phyloP scores from a whole-genome alignment of 805 yeast species.

The Metschnikowia colocasiae region DNA sequence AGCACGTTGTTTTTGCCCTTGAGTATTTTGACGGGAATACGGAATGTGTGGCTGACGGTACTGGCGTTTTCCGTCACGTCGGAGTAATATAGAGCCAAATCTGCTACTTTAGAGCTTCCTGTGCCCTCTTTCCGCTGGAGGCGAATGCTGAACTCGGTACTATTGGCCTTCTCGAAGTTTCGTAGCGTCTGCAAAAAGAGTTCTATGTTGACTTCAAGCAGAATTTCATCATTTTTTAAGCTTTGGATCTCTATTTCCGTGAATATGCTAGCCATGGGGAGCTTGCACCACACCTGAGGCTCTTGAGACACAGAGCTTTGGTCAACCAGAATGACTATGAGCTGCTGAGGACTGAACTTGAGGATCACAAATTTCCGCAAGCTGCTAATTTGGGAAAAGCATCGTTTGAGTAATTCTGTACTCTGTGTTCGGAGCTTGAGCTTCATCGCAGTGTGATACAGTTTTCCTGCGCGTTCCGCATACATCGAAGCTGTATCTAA shows the following conservation, averaged over 20 bases:
- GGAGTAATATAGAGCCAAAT: conserved; percentile 53
- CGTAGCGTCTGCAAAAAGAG: conserved; percentile 54
- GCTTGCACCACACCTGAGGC: conserved; percentile 67
- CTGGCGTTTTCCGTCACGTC: conserved; percentile 41
- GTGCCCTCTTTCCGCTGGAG: conserved; percentile 43
- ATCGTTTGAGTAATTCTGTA: conserved; percentile 30
- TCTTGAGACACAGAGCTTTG: conserved; percentile 43
- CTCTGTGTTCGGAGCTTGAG: conserved; percentile 25
- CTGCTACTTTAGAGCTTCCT: conserved; percentile 39
- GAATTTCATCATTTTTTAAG: conserved; percentile 49
- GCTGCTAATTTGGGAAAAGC: conserved; percentile 47
- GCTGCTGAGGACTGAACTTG: conserved; percentile 48
- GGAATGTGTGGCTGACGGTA: conserved; percentile 59
- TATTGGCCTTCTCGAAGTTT: conserved; percentile 52
- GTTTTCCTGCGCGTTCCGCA: conserved; percentile 4
- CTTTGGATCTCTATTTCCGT: conserved; percentile 50
- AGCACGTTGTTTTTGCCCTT: conserved; percentile 49
- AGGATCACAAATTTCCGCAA: conserved; percentile 56
- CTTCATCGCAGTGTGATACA: conserved; percentile 18
- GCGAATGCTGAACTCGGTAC: conserved; percentile 49
- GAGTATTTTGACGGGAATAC: conserved; percentile 66
- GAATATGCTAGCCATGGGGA: conserved; percentile 45
- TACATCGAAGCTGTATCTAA: neutral
- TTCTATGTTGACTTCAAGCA: conserved; percentile 61
- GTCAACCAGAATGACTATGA: conserved; percentile 48